A percentile compares a stretch with the other conserved stretches of the same genome.
phyloP scores from a whole-genome alignment of 139 green algal genomes.

The Chlorella sp. region DNA sequence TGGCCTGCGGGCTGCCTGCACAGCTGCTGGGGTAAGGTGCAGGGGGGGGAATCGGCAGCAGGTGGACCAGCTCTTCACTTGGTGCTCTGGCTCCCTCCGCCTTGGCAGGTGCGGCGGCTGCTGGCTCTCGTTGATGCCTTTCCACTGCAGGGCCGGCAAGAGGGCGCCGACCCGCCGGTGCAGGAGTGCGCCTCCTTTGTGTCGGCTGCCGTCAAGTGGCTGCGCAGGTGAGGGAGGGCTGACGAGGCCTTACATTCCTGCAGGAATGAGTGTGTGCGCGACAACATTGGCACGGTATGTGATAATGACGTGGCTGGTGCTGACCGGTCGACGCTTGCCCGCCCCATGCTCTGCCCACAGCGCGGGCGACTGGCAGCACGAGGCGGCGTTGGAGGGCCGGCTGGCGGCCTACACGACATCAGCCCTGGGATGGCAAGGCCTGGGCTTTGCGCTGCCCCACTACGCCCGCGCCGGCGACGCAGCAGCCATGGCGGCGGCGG shows the following conservation, averaged over 20 bases:
- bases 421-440: constrained; percentile 43
- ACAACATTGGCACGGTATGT: too few relatives aligned
- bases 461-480: constrained; percentile 29
- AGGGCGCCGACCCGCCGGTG: constrained; percentile 28
- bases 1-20: too few relatives aligned
- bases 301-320: too few relatives aligned
- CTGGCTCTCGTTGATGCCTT: constrained; percentile 29
- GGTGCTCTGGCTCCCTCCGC: too few relatives aligned
- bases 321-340: too few relatives aligned
- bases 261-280: too few relatives aligned
- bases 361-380: constrained; percentile 8
- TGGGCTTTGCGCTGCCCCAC: constrained; percentile 37
- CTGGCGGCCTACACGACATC: constrained; percentile 26
- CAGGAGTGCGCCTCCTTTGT: constrained; percentile 12
- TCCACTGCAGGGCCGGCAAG: not conserved
- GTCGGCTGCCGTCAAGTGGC: constrained; percentile 21
- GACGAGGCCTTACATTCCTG: too few relatives aligned
- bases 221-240: constrained; percentile 29
- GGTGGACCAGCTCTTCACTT: too few relatives aligned
- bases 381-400: constrained; percentile 4
- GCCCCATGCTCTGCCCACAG: not conserved
- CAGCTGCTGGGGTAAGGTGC: too few relatives aligned
- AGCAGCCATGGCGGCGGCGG: not conserved
- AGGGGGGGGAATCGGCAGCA: too few relatives aligned
- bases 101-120: not conserved